These are phyloP conservation scores for Sugiyamaella qingdaonensis DNA, from an alignment of 805 yeast genomes.

Conservation along the genomic window DNA sequence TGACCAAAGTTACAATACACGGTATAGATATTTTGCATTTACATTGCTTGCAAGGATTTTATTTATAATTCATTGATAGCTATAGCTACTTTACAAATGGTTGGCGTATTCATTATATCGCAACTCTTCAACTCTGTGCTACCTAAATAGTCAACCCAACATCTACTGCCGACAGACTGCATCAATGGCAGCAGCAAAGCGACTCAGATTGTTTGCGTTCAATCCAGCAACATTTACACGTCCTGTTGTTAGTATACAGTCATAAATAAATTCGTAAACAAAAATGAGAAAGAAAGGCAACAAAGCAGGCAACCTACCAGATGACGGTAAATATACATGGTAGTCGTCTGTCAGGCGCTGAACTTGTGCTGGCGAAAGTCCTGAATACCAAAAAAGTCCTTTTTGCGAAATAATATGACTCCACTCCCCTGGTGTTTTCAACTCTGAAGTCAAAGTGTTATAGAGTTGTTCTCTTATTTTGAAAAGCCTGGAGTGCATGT, in stretches of 20 bases:
- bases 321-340: conserved; percentile 71
- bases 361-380: conserved; percentile 71
- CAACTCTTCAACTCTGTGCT: neutral
- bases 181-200: conserved; percentile 76
- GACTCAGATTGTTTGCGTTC: conserved; percentile 66
- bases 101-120: too few relatives aligned
- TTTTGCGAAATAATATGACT: conserved; percentile 81
- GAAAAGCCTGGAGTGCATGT: conserved; percentile 80
- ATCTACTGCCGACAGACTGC: conserved; percentile 44
- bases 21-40: too few relatives aligned
- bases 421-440: conserved; percentile 86
- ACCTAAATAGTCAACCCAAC: neutral
- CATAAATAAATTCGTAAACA: too few relatives aligned
- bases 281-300: too few relatives aligned
- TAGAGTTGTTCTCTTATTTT: conserved; percentile 70
- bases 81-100: too few relatives aligned
- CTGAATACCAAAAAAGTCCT: conserved; percentile 96
- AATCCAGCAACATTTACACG: conserved; percentile 92
- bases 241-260: conserved; percentile 48
- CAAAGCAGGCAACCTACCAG: neutral
- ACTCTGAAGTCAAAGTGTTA: conserved; percentile 46
- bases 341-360: conserved; percentile 57
- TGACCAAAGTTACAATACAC: too few relatives aligned
- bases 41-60: too few relatives aligned
- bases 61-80: too few relatives aligned